A percentile compares a stretch with the other conserved stretches of the same genome.
Conservation (phyloP, 2,329 filamentous ascomycete genomes). For the Pseudopyricularia cyperi region DNA sequence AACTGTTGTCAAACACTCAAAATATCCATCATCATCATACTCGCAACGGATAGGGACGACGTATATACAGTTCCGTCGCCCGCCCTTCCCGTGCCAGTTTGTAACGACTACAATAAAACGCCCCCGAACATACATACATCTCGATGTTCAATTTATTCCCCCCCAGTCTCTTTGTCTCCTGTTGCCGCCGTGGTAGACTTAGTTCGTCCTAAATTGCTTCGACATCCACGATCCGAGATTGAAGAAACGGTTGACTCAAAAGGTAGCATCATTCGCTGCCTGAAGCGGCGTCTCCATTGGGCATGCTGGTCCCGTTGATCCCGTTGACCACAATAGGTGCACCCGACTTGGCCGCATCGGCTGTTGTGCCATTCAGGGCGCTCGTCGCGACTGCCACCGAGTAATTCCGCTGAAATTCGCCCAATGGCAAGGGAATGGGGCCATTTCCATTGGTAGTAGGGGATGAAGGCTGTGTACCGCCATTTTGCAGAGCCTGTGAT, state of each 20-base stretch:
- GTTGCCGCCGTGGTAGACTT: no score
- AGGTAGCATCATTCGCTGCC: not conserved
- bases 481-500: constrained; percentile 7
- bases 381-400: constrained; percentile 1
- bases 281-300: constrained; percentile 6
- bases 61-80: not conserved
- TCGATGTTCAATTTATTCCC: not conserved
- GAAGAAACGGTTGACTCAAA: no score
- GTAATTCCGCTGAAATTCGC: not conserved
- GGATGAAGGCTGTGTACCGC: not conserved
- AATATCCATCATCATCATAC: not conserved
- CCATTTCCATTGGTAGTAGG: not conserved
- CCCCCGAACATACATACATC: no score
- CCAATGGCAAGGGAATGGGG: not conserved
- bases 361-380: constrained; percentile 4
- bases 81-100: not conserved
- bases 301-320: constrained; percentile 8
- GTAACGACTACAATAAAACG: not conserved
- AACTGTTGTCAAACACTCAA: not conserved
- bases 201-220: no score
- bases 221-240: no score
- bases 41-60: not conserved
- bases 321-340: constrained; percentile 10
- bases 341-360: not conserved
- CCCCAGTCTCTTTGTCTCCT: not conserved